A percentile compares a stretch with the other conserved stretches of the same genome.
phyloP scores from a whole-genome alignment of 768 basidiomycete genomes.

The Rhizopogon sp. region DNA sequence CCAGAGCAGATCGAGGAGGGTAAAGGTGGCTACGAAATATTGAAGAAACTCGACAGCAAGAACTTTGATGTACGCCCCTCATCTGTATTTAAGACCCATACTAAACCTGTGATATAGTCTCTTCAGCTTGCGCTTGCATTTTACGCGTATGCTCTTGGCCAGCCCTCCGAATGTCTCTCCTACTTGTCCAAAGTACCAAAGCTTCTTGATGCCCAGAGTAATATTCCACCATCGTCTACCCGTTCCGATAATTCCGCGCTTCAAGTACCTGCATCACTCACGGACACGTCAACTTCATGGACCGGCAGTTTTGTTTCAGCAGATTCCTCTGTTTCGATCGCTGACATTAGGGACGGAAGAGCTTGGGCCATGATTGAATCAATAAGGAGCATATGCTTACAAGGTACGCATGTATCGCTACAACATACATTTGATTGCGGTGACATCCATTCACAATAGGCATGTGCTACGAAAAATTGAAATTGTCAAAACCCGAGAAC shows the following conservation, averaged over 20 bases:
- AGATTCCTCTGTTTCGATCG: slow-evolving; percentile 32
- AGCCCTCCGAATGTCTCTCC: slow-evolving; percentile 56
- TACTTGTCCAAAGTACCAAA: slow-evolving; percentile 53
- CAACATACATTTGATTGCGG: neutral
- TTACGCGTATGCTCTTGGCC: slow-evolving; percentile 72
- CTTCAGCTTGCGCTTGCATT: slow-evolving; percentile 69
- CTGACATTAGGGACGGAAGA: slow-evolving; percentile 63
- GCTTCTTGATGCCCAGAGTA: slow-evolving; percentile 47
- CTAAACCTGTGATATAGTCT: slow-evolving; percentile 38
- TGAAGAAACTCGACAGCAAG: slow-evolving; percentile 45
- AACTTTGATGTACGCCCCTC: slow-evolving; percentile 54
- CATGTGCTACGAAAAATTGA: slow-evolving; percentile 68
- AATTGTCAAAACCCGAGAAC: slow-evolving; percentile 39
- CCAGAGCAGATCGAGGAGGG: slow-evolving; percentile 59
- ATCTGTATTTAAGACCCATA: neutral
- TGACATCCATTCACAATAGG: slow-evolving; percentile 37
- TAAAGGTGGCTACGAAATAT: slow-evolving; percentile 42
- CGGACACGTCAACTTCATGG: slow-evolving; percentile 41
- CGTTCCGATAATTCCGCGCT: slow-evolving; percentile 35
- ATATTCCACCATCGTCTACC: slow-evolving; percentile 42
- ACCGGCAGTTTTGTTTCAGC: slow-evolving; percentile 45
- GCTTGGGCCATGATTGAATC: slow-evolving; percentile 72
- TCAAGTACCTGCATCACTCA: slow-evolving; percentile 29
- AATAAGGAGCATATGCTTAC: slow-evolving; percentile 70
- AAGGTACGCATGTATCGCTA: slow-evolving; percentile 45